Conservation (phyloP, 768 basidiomycete genomes). For the Scleroderma citrinum region DNA sequence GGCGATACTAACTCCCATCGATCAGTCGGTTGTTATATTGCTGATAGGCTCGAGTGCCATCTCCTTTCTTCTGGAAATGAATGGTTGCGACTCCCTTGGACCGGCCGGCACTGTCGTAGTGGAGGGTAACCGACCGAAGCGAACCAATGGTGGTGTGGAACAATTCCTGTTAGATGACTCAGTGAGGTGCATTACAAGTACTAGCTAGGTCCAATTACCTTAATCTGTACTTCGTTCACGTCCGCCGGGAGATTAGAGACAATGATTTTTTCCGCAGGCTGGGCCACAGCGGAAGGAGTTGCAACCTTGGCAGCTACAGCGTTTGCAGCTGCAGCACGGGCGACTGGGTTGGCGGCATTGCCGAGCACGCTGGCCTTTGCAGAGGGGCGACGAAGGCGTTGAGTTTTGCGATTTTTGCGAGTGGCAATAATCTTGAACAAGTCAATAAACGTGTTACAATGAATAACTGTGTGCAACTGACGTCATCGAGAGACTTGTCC, state of each 20-base stretch:
- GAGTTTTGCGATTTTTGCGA: conserved; percentile 46
- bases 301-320: conserved; percentile 37
- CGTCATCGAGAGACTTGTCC: conserved; percentile 84
- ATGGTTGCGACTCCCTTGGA: conserved; percentile 90
- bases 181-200: not conserved
- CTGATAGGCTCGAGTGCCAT: conserved; percentile 86
- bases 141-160: conserved; percentile 89
- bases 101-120: conserved; percentile 78
- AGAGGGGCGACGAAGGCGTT: conserved; percentile 37
- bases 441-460: conserved; percentile 13
- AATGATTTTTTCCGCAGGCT: conserved; percentile 80
- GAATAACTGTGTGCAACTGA: conserved; percentile 31
- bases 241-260: conserved; percentile 91
- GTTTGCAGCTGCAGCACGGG: conserved; percentile 49
- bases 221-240: conserved; percentile 90
- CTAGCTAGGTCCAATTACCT: conserved; percentile 46
- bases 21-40: conserved; percentile 98
- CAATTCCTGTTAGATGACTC: conserved; percentile 60
- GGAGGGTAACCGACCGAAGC: conserved; percentile 74
- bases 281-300: conserved; percentile 31
- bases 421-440: conserved; percentile 57
- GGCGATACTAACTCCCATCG: conserved; percentile 99
- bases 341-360: conserved; percentile 40
- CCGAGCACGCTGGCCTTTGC: conserved; percentile 62
- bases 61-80: conserved; percentile 78